Evolutionary conservation across 225 moss, liverwort and hornwort genomes (phyloP), one percentile per base, ranked within the genome.

Genomic region (Antitrichia curtipendula): DNA sequence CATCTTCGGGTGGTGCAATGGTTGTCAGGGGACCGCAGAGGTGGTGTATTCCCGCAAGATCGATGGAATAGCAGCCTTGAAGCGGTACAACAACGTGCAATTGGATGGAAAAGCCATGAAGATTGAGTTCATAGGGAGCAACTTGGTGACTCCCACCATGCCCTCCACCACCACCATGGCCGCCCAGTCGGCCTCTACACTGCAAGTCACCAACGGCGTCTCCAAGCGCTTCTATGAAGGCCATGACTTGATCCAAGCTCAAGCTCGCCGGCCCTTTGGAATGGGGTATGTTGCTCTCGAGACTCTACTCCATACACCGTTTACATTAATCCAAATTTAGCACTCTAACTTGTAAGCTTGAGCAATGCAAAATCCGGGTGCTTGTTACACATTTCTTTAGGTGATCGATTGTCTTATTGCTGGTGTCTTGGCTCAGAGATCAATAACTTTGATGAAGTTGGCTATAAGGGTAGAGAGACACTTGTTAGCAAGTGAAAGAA

Each of bases 21-120:
- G 60, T 52, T 88, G 13, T 12, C 93, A 98, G 98, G 96, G 96
- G 49, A 99, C 95, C 17, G 97, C 97, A 66, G 98, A 99, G 90
- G 98, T 99, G 57, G 95, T 99, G 13, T 97, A 96, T 86, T 94
- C 96, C 47, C 93, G 97, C 88, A 96, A 93, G 92, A 88, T 93
- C 10, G 98, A 99, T 71, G 98, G 95, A 13, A 91, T 99, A 17
- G 92, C 96, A 19, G 98, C 97, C 57, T 89, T 96, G 92, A 97
- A 97, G 89, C 92, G 96, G 80, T 97, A 96, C 90, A 95, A 95
- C 86, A 95, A 96, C 36, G 96, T 99, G 38, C 95, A 97, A 84
- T 90, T 97, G n/a, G 96, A 99, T 60, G 97, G 97, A 15, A 97
- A 97, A 66, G 88, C 96, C 32, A 97, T 99, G 99, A 95, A 94